These are phyloP conservation scores for Candida anglica DNA, from an alignment of 805 yeast species.

Conservation along the genomic window DNA sequence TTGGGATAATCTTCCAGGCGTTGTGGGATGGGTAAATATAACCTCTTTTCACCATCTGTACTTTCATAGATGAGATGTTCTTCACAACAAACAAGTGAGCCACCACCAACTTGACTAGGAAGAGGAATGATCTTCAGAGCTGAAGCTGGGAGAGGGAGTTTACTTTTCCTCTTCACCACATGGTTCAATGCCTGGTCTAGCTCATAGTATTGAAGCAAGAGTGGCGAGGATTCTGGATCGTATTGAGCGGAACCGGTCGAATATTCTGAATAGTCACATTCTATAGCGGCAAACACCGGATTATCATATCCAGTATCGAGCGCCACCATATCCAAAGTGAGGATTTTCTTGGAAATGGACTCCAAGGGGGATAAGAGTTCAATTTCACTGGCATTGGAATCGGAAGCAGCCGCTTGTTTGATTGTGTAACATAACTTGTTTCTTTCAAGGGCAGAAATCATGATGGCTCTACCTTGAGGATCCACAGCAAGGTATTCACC, in stretches of 20 bases:
- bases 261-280: conserved; percentile 46
- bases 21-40: conserved; percentile 38
- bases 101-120: conserved; percentile 65
- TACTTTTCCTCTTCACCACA: conserved; percentile 43
- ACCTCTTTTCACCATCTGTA: conserved; percentile 17
- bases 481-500: conserved; percentile 71
- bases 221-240: conserved; percentile 10
- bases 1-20: too few species aligned
- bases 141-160: conserved; percentile 13
- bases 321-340: conserved; percentile 54
- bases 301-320: conserved; percentile 78
- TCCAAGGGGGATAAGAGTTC: conserved; percentile 73
- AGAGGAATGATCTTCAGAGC: conserved; percentile 58
- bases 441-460: conserved; percentile 70
- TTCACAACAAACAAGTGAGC: conserved; percentile 62
- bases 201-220: conserved; percentile 59
- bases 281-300: conserved; percentile 82
- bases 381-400: conserved; percentile 38
- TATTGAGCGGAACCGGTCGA: conserved; percentile 13
- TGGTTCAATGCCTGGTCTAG: conserved; percentile 84
- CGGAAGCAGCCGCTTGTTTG: conserved; percentile 13
- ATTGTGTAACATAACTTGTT: conserved; percentile 69
- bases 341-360: conserved; percentile 44
- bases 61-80: conserved; percentile 50
- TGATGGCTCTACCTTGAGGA: conserved; percentile 63